Percentiles rank a stretch among this genome's conserved stretches.
Conservation (phyloP, 208 protist genomes). For the Wallacemonas sp. region DNA sequence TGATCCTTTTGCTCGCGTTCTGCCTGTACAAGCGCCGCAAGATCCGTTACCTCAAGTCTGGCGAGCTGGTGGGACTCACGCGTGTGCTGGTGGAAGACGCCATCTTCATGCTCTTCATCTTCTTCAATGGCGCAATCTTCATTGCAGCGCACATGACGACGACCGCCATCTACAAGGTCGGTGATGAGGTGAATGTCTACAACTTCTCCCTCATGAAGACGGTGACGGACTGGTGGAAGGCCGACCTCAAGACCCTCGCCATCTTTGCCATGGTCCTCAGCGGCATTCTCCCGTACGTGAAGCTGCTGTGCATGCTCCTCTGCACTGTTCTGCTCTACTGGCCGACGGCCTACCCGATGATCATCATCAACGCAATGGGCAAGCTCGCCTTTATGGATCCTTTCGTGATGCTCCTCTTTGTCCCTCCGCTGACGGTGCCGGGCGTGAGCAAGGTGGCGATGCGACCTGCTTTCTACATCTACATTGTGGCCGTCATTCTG, state of each 20-base stretch:
- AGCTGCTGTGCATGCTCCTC: constrained; percentile 42
- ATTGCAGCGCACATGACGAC: constrained; percentile 21
- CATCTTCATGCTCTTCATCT: constrained; percentile 10
- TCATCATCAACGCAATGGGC: constrained; percentile 70
- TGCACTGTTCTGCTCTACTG: constrained; percentile 33
- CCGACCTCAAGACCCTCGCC: constrained; percentile 59
- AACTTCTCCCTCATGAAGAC: constrained; percentile 65
- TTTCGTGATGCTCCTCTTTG: constrained; percentile 66
- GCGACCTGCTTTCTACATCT: constrained; percentile 32
- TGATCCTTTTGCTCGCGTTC: background rate
- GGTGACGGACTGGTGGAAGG: constrained; percentile 74
- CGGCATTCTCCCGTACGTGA: constrained; percentile 79
- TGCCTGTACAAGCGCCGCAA: constrained; percentile 6
- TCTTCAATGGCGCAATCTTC: constrained; percentile 9
- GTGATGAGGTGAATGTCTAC: constrained; percentile 30
- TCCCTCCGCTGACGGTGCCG: constrained; percentile 54
- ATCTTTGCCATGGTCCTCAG: constrained; percentile 82
- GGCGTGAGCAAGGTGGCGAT: constrained; percentile 30
- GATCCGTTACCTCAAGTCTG: constrained; percentile 11
- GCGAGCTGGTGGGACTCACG: constrained; percentile 5
- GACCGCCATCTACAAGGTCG: constrained; percentile 17
- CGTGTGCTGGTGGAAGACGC: constrained; percentile 13
- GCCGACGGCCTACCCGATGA: constrained; percentile 39
- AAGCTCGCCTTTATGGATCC: constrained; percentile 92
- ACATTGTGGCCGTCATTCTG: constrained; percentile 27